Evolutionary conservation across 1,284 basidiomycete genomes (phyloP), one percentile per base, ranked within the genome.

Genomic region (Ustilago xerochloae): DNA sequence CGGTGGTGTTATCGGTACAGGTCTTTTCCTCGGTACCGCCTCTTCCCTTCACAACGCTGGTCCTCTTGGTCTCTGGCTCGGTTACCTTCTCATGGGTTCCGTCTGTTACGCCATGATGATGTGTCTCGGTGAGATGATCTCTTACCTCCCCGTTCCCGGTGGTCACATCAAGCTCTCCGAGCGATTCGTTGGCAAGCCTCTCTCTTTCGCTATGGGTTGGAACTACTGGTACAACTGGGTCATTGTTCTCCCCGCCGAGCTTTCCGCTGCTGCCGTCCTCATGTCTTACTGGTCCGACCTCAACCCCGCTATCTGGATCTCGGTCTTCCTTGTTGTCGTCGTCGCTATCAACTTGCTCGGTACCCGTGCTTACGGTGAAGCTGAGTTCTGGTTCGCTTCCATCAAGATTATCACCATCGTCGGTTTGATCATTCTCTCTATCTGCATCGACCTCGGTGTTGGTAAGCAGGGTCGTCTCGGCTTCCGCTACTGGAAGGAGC

Each of bases 111-210:
- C 77, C 56, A 76, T 83, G 60, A 83, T 85, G 85, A 81, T 86
- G 51, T 85, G 81, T 30, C 83, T 87, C 32, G 86, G 86, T 46
- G 85, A 86, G 74, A 85, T 87, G 85, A 79, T 85, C 63, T 81
- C 84, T 12, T 91, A 88, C 80, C 87, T 92, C 33, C 85, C 85
- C 56, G 86, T 88, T 68, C 76, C 87, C 63, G 91, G 90, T 74
- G 90, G 93, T 8, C 92, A 93, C 84, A 91, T 94, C 84, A 91
- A 89, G 58, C 87, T 93, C 33, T 90, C 92, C 2, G 90, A 89
- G 77, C 90, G 91, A 46, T 92, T 92, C 80, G 90, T 93, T 30
- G 89, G 92, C 78, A 90, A 90, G 12, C 90, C 92, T 0, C 88
- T 93, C 68, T 90, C 90, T 0, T 83, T 84, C 59, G 78, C 83